phyloP scores from a whole-genome alignment of 179 eudicot species.

The Beta macrorhiza region DNA sequence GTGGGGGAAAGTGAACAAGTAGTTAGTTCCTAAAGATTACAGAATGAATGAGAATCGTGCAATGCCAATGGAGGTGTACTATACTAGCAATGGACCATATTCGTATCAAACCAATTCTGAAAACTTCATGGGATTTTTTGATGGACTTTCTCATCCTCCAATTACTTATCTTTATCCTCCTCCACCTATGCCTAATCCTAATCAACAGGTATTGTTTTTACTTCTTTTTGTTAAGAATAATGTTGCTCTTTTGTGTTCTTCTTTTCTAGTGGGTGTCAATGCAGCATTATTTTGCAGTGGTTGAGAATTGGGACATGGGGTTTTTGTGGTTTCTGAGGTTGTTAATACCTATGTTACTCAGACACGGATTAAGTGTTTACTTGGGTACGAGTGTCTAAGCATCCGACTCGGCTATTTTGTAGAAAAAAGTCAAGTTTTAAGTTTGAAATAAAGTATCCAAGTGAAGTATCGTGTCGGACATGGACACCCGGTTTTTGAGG shows the following conservation, averaged over 20 bases:
- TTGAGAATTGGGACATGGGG: neutral
- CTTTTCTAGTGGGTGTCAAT: neutral
- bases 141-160: constrained; percentile 39
- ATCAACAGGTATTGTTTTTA: constrained; percentile 24
- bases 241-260: neutral
- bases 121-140: constrained; percentile 46
- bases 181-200: constrained; percentile 39
- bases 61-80: constrained; percentile 45
- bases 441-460: no score
- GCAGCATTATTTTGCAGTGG: neutral
- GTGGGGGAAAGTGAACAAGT: neutral
- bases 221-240: neutral
- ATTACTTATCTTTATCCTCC: constrained; percentile 38
- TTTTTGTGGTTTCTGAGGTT: neutral
- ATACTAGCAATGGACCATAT: constrained; percentile 40
- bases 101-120: constrained; percentile 35
- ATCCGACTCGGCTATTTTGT: no score
- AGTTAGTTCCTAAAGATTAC: neutral
- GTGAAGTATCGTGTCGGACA: no score
- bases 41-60: constrained; percentile 39
- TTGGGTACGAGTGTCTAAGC: no score
- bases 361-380: no score
- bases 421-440: no score
- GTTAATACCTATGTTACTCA: neutral
- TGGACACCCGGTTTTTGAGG: no score